Conservation (phyloP, 148 eudicot species). For the Talinum fruticosum region DNA sequence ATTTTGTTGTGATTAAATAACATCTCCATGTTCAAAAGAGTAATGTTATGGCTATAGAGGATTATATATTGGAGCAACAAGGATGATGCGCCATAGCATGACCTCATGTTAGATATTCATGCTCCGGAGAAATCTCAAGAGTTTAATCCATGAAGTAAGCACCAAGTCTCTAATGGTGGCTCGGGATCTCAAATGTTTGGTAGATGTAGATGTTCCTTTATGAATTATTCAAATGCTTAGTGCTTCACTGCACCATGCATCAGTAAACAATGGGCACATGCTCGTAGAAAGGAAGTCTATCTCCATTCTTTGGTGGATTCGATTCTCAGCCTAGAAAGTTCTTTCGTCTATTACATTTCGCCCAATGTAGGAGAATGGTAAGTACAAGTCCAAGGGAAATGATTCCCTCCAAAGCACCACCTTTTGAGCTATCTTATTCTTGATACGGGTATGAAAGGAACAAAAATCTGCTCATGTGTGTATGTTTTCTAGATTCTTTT, state of each 20-base stretch:
- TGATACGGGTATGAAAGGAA: background rate
- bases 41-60: background rate
- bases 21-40: background rate
- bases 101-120: background rate
- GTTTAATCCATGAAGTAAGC: background rate
- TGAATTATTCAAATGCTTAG: no score
- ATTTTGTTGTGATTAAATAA: background rate
- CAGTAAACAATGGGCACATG: background rate
- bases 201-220: background rate
- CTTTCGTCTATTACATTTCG: background rate
- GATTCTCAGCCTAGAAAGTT: background rate
- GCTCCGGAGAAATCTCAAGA: background rate
- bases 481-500: background rate
- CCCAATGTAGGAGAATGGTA: no score
- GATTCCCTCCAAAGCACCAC: background rate
- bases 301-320: background rate
- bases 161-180: background rate
- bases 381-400: background rate
- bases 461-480: background rate
- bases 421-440: background rate
- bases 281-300: background rate
- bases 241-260: background rate
- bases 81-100: background rate
- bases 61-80: background rate
- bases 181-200: background rate